Base-by-base conservation (phyloP, 2,329 filamentous ascomycete genomes). In the Penicillium sumatraense region DNA sequence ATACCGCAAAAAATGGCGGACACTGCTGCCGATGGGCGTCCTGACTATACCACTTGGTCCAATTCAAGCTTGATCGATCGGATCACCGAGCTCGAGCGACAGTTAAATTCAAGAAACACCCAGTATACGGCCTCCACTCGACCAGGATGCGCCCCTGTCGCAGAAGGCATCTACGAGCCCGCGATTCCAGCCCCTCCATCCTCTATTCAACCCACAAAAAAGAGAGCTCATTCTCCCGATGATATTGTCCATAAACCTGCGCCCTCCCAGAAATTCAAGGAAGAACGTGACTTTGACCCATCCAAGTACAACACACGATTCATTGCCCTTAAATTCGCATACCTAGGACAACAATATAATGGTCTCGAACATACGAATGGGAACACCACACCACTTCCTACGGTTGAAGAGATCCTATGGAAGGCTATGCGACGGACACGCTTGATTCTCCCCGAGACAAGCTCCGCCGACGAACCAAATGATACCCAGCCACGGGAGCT, bases 401-500 rank as follows among this genome's bases (percentile, higher is more conserved):
- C 92, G 0, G 89, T 99, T 59, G 95, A 99, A 74, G 92, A 96
- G 75, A 90, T 93, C 74, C 72, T 99, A 46, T 99, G 92, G 90
- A 93, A 93, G 75, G 95, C 93, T 0, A 78, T 99, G 62, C 86
- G 88, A 53, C 93, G 90, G 74, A 86, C 89, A 5, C 85, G 89
- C 50, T 80, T 99, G 58, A 96, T 99, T 56, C 89, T 89, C 58
- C 90, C 91, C 14, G 78, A 83, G 55, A 80, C 81, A 63, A 80
- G 61, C 20, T 63, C 56, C 45, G 68, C 67, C 18, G 69, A 75
- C 11, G 73, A 72, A 53, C 73, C 67, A 46, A 69, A 72, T 59
- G 77, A 78, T 4, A 66, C 72, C 40, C 72, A 76, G 54, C 75
- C 78, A 16, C 80, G 85, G 44, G 59, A 53, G 44, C 46, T 62